These are phyloP conservation scores for Ganoderma lingzhi DNA, from an alignment of 1,284 basidiomycete species.

Conservation along the genomic window DNA sequence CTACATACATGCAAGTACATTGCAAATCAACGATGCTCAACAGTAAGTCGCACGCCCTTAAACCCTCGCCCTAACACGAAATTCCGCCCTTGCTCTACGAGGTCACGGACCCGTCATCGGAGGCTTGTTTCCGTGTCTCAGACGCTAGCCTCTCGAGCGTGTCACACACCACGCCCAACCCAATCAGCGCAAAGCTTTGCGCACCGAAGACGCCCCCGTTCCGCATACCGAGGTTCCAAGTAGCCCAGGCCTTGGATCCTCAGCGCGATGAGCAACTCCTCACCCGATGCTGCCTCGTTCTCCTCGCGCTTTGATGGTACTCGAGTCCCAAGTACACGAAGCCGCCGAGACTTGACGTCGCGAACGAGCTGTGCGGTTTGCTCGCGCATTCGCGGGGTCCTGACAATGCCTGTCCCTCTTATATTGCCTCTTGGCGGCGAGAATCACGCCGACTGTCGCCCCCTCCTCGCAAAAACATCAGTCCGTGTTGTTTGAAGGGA, in stretches of 20 bases:
- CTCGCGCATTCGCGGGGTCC: slow-evolving; percentile 68
- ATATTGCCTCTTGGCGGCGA: slow-evolving; percentile 67
- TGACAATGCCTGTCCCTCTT: slow-evolving; percentile 50
- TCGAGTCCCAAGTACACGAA: no score
- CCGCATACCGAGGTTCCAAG: slow-evolving; percentile 63
- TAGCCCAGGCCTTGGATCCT: slow-evolving; percentile 60
- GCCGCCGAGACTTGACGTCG: slow-evolving; percentile 39
- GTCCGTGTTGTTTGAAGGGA: slow-evolving; percentile 64
- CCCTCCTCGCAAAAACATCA: slow-evolving; percentile 73
- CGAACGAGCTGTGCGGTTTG: slow-evolving; percentile 61
- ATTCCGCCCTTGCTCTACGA: neutral
- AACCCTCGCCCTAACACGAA: neutral
- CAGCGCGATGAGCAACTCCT: slow-evolving; percentile 52
- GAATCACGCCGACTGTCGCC: slow-evolving; percentile 74
- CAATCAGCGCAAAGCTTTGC: slow-evolving; percentile 73
- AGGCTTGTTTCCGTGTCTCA: neutral
- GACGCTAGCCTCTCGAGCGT: slow-evolving; percentile 56
- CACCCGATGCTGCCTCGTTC: slow-evolving; percentile 25
- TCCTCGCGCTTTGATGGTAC: neutral
- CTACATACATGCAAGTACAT: neutral
- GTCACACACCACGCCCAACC: slow-evolving; percentile 64
- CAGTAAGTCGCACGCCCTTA: neutral
- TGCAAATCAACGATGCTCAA: neutral
- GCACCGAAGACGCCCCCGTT: slow-evolving; percentile 58
- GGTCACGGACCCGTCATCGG: neutral